Evolutionary conservation across 2,329 filamentous ascomycete genomes (phyloP), one percentile per base, ranked within the genome.

Genomic region (Hypoxylon sp.): DNA sequence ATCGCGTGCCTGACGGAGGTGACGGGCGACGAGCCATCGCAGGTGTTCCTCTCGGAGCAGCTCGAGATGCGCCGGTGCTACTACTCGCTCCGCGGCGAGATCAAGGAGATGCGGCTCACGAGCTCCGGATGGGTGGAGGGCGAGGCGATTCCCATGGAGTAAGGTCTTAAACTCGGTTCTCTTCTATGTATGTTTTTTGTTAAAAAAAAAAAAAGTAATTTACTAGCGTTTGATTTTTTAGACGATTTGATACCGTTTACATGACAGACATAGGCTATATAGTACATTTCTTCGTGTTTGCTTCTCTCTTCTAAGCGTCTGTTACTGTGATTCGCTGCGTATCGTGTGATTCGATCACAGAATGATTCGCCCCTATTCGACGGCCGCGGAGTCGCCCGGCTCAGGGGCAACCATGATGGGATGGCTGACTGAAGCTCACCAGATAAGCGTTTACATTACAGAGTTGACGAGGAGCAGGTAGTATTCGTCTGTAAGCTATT

Each of bases 41-140:
- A 53, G 17, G 17, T 29, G 6, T 13, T 4, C 7, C 23, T 65
- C 15, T 55, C 53, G 20, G 46, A 50, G 6, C 53, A 52, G 38
- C 63, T 45, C 4, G 60, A 65, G 26, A 63, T 65, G 62, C 45
- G 46, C n/a, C 56, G 60, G 3, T 65, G 62, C 46, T 65, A 65
- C 35, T 65, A 65, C 51, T 60, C 63, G n/a, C 51, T 46, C 7
- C 40, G 50, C 11, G 60, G 60, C 33, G 27, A 24, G 27, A 57
- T 65, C 29, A 47, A 20, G 13, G 60, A 63, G 43, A 65, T 60
- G 45, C 56, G 62, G 13, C 35, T 63, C 11, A 56, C 52, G 18
- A 35, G 43, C 27, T 46, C 50, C 21, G 53, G 33, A 4, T 64
- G 62, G 62, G 47, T 60, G 20, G 56, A 63, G 8, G 62, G 62